Conservation (phyloP, 805 yeast species). For the Metschnikowia gruessii region DNA sequence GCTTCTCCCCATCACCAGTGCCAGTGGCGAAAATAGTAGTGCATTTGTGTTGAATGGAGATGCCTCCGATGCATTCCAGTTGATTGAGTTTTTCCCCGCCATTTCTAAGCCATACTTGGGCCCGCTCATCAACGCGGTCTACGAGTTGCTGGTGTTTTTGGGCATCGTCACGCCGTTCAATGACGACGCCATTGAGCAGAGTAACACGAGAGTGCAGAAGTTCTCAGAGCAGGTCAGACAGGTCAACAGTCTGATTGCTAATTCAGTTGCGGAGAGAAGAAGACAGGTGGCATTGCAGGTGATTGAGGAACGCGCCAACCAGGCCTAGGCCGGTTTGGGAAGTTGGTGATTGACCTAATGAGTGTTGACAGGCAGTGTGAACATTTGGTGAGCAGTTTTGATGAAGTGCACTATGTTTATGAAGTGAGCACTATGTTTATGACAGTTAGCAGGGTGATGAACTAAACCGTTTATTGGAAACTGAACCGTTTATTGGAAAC, state of each 20-base stretch:
- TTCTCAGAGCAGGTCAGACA: constrained; percentile 51
- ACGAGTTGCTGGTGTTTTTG: constrained; percentile 38
- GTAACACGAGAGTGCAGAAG: constrained; percentile 68
- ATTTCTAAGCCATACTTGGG: constrained; percentile 49
- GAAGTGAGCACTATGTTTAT: no score
- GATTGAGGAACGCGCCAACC: constrained; percentile 58
- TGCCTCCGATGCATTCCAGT: constrained; percentile 84
- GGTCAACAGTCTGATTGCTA: constrained; percentile 36
- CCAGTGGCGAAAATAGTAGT: constrained; percentile 25
- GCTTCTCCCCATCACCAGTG: constrained; percentile 46
- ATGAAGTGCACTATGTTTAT: no score
- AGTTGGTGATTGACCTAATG: no score
- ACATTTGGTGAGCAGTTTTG: no score
- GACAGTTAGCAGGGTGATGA: no score
- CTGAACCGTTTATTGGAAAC: no score
- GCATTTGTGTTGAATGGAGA: constrained; percentile 59
- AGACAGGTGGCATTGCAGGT: constrained; percentile 75
- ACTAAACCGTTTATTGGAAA: no score
- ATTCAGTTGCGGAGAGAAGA: constrained; percentile 66
- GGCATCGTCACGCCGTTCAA: constrained; percentile 61
- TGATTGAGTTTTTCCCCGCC: constrained; percentile 82
- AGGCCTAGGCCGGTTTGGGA: no score
- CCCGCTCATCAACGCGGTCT: constrained; percentile 44
- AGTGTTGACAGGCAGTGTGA: no score
- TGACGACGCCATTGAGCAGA: constrained; percentile 65